A percentile compares a stretch with the other conserved stretches of the same genome.
These are phyloP conservation scores for Trichoderma aggressivum DNA, from an alignment of 2,329 filamentous ascomycete species.

Conservation along the genomic window DNA sequence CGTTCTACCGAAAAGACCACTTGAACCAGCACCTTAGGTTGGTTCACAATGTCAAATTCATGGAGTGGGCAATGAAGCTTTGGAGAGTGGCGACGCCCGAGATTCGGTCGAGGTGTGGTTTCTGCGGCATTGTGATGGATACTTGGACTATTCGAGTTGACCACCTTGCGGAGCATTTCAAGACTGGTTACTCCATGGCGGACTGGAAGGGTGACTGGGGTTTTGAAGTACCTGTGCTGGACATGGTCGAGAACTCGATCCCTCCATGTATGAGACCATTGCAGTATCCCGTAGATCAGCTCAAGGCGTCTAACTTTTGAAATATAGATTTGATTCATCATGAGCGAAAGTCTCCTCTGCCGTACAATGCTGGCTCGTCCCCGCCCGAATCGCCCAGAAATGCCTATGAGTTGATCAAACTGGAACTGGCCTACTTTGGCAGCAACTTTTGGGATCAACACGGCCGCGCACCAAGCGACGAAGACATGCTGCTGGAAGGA, in stretches of 20 bases:
- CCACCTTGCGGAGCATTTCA: slow-evolving; percentile 66
- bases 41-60: slow-evolving; percentile 60
- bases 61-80: slow-evolving; percentile 60
- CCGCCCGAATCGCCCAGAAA: slow-evolving; percentile 49
- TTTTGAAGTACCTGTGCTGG: slow-evolving; percentile 58
- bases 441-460: slow-evolving; percentile 43
- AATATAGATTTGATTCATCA: slow-evolving; percentile 60
- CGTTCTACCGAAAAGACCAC: slow-evolving; percentile 65
- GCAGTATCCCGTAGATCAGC: slow-evolving; percentile 36
- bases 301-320: slow-evolving; percentile 41
- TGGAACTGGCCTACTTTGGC: slow-evolving; percentile 53
- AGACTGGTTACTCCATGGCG: slow-evolving; percentile 62
- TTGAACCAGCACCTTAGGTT: slow-evolving; percentile 63
- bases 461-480: slow-evolving; percentile 44
- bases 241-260: slow-evolving; percentile 64
- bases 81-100: slow-evolving; percentile 60
- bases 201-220: slow-evolving; percentile 70
- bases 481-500: slow-evolving; percentile 56
- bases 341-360: slow-evolving; percentile 55
- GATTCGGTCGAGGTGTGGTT: slow-evolving; percentile 62
- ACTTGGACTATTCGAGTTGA: slow-evolving; percentile 60
- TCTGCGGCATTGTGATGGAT: slow-evolving; percentile 60
- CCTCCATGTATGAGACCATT: slow-evolving; percentile 56
- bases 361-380: slow-evolving; percentile 47
- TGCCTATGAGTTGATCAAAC: slow-evolving; percentile 60